Percentiles rank a stretch among this genome's conserved stretches.
Evolutionary conservation across 768 basidiomycete species (phyloP).

Genomic region (Russula sp.): DNA sequence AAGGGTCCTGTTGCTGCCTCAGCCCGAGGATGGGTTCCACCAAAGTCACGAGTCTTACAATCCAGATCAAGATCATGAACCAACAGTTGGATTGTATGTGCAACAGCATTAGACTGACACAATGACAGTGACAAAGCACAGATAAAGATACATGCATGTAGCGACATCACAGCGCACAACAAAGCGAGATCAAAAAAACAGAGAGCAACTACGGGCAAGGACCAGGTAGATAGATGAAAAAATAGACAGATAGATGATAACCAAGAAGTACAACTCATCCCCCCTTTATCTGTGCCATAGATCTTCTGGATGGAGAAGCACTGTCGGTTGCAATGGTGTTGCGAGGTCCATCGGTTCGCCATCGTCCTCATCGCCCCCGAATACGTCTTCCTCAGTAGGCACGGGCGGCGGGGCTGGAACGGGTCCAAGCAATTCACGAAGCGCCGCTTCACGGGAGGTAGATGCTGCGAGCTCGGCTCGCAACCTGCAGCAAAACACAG

Average conservation of each 20-base stretch:
- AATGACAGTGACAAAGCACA: not conserved
- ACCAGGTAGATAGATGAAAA: not conserved
- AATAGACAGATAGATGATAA: not conserved
- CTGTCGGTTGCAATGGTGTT: slow-evolving; percentile 20
- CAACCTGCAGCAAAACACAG: not conserved
- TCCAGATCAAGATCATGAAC: not conserved
- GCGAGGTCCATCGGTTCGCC: slow-evolving; percentile 21
- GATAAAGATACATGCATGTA: slow-evolving; percentile 7
- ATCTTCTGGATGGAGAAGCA: slow-evolving; percentile 5
- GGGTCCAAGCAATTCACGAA: slow-evolving; percentile 7
- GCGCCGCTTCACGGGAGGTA: slow-evolving; percentile 9
- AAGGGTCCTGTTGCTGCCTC: too few species aligned
- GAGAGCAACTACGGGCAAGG: not conserved
- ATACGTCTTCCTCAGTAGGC: slow-evolving; percentile 6
- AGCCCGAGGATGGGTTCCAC: not conserved
- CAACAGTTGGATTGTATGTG: not conserved
- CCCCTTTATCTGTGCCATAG: slow-evolving; percentile 1
- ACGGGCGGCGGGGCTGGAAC: not conserved
- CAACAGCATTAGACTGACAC: not conserved
- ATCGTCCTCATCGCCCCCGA: slow-evolving; percentile 6
- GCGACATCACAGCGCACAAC: slow-evolving; percentile 1
- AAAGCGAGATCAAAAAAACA: not conserved
- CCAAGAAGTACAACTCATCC: not conserved
- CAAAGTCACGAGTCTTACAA: not conserved
- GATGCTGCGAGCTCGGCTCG: slow-evolving; percentile 19